Percentiles rank a stretch among this genome's conserved stretches.
phyloP scores from a whole-genome alignment of 2,329 filamentous ascomycete genomes.

The Diplocarpon rosae region DNA sequence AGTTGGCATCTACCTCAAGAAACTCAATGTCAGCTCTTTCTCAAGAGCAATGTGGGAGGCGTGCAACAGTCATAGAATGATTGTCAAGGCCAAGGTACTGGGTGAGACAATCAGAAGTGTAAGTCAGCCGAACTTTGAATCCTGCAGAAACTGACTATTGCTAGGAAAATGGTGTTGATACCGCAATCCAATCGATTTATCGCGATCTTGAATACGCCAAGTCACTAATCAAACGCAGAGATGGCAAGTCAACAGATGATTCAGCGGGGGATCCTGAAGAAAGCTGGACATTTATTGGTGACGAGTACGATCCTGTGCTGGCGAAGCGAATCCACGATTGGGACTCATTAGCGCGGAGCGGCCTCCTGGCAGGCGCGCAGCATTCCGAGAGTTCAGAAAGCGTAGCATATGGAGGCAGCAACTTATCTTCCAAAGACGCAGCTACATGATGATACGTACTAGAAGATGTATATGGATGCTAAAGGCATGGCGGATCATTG shows the following conservation, averaged over 20 bases:
- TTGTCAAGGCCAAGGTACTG: constrained; percentile 68
- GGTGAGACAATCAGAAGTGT: constrained; percentile 83
- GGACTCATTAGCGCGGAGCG: constrained; percentile 23
- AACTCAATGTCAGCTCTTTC: constrained; percentile 78
- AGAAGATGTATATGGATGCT: too few relatives aligned
- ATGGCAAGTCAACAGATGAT: constrained; percentile 41
- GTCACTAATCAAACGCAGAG: constrained; percentile 62
- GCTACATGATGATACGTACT: neutral
- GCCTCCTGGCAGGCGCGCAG: constrained; percentile 2
- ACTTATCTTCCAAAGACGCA: neutral
- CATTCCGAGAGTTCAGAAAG: constrained; percentile 10
- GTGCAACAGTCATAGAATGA: constrained; percentile 84
- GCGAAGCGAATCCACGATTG: constrained; percentile 25
- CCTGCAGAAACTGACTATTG: constrained; percentile 23
- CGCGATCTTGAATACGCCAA: constrained; percentile 89
- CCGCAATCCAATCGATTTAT: constrained; percentile 85
- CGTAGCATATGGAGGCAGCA: constrained; percentile 9
- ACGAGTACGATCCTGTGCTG: constrained; percentile 26
- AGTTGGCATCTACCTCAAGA: constrained; percentile 81
- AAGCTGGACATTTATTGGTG: constrained; percentile 82
- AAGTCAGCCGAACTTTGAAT: constrained; percentile 28
- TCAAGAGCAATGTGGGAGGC: constrained; percentile 83
- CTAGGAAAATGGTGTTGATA: constrained; percentile 82
- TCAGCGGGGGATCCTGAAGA: constrained; percentile 57
- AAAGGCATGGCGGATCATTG: too few relatives aligned